These are phyloP conservation scores for Linnemannia exigua DNA, from an alignment of 192 early-diverging fungal species.

Conservation along the genomic window DNA sequence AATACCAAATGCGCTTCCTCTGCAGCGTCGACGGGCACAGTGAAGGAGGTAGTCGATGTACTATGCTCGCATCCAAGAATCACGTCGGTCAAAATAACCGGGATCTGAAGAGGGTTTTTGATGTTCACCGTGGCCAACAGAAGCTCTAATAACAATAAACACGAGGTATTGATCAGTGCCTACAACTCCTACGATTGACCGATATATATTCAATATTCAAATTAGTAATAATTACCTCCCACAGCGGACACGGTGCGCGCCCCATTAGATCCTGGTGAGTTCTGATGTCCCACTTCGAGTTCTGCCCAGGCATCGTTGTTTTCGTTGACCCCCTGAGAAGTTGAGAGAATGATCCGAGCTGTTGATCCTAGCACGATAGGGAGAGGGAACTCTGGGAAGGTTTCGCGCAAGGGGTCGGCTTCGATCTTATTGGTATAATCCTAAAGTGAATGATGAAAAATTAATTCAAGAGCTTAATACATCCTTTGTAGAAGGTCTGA, in stretches of 20 bases:
- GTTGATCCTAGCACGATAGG: slow-evolving; percentile 71
- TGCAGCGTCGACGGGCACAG: slow-evolving; percentile 27
- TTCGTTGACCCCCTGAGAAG: slow-evolving; percentile 69
- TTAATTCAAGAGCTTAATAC: not conserved
- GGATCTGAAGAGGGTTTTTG: slow-evolving; percentile 81
- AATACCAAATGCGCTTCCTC: slow-evolving; percentile 57
- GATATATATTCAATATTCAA: not conserved
- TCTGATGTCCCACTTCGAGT: slow-evolving; percentile 69
- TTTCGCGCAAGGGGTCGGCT: slow-evolving; percentile 61
- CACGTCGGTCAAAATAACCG: slow-evolving; percentile 75
- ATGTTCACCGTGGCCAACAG: slow-evolving; percentile 74
- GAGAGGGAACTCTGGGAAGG: slow-evolving; percentile 68
- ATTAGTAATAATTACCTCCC: slow-evolving; percentile 67
- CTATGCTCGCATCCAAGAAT: slow-evolving; percentile 69
- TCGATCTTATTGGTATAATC: slow-evolving; percentile 63
- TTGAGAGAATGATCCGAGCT: slow-evolving; percentile 71
- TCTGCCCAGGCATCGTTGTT: slow-evolving; percentile 74
- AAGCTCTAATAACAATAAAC: slow-evolving; percentile 66
- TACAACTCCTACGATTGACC: not conserved
- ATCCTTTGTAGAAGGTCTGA: not conserved
- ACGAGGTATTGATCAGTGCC: slow-evolving; percentile 8
- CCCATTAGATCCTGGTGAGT: slow-evolving; percentile 56
- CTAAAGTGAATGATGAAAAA: slow-evolving; percentile 18
- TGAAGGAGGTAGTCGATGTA: slow-evolving; percentile 30
- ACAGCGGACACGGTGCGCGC: slow-evolving; percentile 78